phyloP scores from a whole-genome alignment of 2,329 filamentous ascomycete genomes.

The Amauroascus verrucosus region DNA sequence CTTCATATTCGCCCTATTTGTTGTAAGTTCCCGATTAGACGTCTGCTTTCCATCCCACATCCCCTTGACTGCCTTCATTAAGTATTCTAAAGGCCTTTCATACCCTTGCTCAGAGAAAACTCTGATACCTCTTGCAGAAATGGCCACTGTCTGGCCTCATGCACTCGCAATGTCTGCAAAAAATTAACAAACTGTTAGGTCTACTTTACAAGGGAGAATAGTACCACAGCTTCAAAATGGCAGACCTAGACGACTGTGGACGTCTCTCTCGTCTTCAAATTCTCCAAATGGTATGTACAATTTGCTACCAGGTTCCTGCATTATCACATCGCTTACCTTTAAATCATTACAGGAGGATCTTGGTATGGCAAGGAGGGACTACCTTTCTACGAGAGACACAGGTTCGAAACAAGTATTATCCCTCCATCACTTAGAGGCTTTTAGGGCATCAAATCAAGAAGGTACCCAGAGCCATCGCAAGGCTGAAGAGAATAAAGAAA shows the following conservation, averaged over 20 bases:
- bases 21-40: neutral
- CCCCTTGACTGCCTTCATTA: neutral
- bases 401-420: slow-evolving; percentile 13
- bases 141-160: neutral
- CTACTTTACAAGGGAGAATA: neutral
- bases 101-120: neutral
- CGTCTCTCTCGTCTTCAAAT: slow-evolving; percentile 19
- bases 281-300: slow-evolving; percentile 24
- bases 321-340: neutral
- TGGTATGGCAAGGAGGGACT: slow-evolving; percentile 29
- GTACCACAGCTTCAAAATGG: slow-evolving; percentile 7
- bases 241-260: slow-evolving; percentile 14
- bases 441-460: slow-evolving; percentile 23
- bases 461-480: slow-evolving; percentile 24
- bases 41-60: too few species aligned
- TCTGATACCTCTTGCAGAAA: neutral
- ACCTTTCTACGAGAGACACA: slow-evolving; percentile 27
- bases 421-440: slow-evolving; percentile 23
- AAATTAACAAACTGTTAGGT: neutral
- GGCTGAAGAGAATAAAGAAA: slow-evolving; percentile 21
- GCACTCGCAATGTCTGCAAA: neutral
- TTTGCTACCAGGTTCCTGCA: neutral
- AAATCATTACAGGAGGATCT: slow-evolving; percentile 26
- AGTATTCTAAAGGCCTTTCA: neutral
- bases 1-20: neutral